Percentiles rank a stretch among this genome's conserved stretches.
phyloP scores from a whole-genome alignment of 1,139 yeast genomes.

The Suhomyces ambrosiae region DNA sequence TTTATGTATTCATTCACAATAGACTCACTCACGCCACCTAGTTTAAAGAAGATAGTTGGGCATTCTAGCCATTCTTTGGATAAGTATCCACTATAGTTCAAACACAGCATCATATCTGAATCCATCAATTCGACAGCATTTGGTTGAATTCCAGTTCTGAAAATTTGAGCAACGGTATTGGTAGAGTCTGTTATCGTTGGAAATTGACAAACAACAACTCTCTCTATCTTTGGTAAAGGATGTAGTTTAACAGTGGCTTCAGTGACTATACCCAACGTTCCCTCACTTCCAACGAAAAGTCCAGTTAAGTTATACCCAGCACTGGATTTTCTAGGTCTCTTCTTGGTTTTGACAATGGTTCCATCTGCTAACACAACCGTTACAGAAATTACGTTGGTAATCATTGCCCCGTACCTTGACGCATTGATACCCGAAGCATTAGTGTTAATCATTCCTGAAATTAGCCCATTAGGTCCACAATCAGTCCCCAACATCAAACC shows the following conservation, averaged over 20 bases:
- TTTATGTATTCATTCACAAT: constrained; percentile 42
- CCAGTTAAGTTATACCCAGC: constrained; percentile 50
- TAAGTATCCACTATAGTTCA: constrained; percentile 47
- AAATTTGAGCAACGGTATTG: constrained; percentile 44
- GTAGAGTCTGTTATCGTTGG: constrained; percentile 44
- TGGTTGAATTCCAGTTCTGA: constrained; percentile 44
- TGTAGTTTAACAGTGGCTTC: constrained; percentile 47
- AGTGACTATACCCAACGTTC: constrained; percentile 48
- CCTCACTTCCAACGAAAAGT: constrained; percentile 49
- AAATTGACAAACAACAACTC: constrained; percentile 49
- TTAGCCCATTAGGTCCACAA: constrained; percentile 48
- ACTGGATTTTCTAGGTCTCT: constrained; percentile 47
- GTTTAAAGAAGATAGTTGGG: constrained; percentile 47
- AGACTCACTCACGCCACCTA: constrained; percentile 41
- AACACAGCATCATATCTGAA: constrained; percentile 48
- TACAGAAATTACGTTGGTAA: constrained; percentile 42
- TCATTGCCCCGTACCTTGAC: constrained; percentile 49
- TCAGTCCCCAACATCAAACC: constrained; percentile 46
- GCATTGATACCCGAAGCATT: constrained; percentile 51
- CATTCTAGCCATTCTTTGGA: constrained; percentile 55
- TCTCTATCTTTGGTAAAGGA: constrained; percentile 41
- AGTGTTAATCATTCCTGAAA: constrained; percentile 49
- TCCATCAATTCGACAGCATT: constrained; percentile 48
- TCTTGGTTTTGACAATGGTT: constrained; percentile 43
- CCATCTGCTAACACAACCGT: constrained; percentile 51